Evolutionary conservation across 768 basidiomycete species (phyloP).

Genomic region (Rhizopogon sp.): DNA sequence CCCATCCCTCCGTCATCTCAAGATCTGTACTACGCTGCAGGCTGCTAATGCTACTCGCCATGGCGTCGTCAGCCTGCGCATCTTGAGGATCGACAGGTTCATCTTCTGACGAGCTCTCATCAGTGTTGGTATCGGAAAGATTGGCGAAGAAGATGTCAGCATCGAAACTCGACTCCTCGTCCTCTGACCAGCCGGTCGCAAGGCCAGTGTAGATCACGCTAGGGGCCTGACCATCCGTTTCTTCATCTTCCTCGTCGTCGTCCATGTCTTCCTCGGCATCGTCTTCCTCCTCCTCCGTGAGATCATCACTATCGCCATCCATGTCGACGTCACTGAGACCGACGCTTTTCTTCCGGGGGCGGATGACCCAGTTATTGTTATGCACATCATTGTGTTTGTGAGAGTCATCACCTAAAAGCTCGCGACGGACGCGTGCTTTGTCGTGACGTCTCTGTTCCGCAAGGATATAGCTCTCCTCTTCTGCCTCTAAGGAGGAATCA

Average conservation of each 20-base stretch:
- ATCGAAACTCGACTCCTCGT: conserved; percentile 74
- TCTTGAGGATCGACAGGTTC: conserved; percentile 46
- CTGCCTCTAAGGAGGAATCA: conserved; percentile 53
- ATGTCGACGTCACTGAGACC: conserved; percentile 57
- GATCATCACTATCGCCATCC: conserved; percentile 55
- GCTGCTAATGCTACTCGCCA: conserved; percentile 26
- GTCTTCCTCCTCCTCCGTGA: conserved; percentile 57
- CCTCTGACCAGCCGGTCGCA: conserved; percentile 75
- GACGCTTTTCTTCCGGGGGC: conserved; percentile 67
- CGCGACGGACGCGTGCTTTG: conserved; percentile 53
- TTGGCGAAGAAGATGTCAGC: conserved; percentile 83
- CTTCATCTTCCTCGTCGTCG: conserved; percentile 41
- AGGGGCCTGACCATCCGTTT: conserved; percentile 38
- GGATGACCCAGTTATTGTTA: conserved; percentile 64
- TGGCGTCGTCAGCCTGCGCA: conserved; percentile 14
- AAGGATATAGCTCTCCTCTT: conserved; percentile 58
- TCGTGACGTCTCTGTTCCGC: conserved; percentile 41
- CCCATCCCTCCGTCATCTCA: conserved; percentile 68
- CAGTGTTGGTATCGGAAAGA: conserved; percentile 52
- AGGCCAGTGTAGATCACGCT: conserved; percentile 53
- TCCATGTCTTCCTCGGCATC: conserved; percentile 33
- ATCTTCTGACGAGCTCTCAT: conserved; percentile 31
- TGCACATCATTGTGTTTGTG: conserved; percentile 36
- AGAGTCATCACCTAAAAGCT: conserved; percentile 51
- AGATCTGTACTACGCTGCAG: conserved; percentile 39